These are phyloP conservation scores for Scutellaria barbata DNA, from an alignment of 257 asterid genomes.

Conservation along the genomic window DNA sequence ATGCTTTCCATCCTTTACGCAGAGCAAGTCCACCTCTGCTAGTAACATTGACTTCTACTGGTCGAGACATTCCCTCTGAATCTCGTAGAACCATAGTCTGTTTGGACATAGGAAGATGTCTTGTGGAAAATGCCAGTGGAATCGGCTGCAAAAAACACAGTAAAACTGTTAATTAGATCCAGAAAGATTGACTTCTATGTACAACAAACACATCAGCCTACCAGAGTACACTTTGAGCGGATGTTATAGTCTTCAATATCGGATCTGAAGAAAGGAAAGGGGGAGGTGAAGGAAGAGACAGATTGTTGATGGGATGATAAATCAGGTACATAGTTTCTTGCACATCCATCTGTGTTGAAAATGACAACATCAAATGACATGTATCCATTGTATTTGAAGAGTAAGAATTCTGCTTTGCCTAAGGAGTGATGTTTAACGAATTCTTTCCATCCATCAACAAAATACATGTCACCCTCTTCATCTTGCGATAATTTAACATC, in stretches of 20 bases:
- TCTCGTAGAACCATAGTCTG: not conserved
- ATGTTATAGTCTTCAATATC: conserved; percentile 20
- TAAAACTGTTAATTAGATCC: no score
- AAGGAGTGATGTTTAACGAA: conserved; percentile 32
- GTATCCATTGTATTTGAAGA: conserved; percentile 42
- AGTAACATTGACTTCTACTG: not conserved
- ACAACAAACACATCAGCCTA: conserved; percentile 9
- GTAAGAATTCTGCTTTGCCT: conserved; percentile 12
- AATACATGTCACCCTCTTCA: not conserved
- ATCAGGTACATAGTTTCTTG: not conserved
- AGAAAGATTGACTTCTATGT: not conserved
- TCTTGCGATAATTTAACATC: not conserved
- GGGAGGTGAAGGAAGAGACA: conserved; percentile 9
- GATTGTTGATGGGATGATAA: not conserved
- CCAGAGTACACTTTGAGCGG: conserved; percentile 29
- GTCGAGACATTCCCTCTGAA: conserved; percentile 19
- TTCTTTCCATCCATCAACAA: conserved; percentile 35
- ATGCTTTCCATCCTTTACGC: conserved; percentile 40
- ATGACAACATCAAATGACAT: conserved; percentile 44
- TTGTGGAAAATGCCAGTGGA: conserved; percentile 18
- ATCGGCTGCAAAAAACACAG: conserved; percentile 29
- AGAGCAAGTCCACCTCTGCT: not conserved
- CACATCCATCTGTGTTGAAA: not conserved
- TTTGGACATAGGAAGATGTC: conserved; percentile 8
- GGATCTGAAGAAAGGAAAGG: conserved; percentile 34